These are phyloP conservation scores for Flaveria floridana DNA, from an alignment of 140 eudicot species.

Conservation along the genomic window DNA sequence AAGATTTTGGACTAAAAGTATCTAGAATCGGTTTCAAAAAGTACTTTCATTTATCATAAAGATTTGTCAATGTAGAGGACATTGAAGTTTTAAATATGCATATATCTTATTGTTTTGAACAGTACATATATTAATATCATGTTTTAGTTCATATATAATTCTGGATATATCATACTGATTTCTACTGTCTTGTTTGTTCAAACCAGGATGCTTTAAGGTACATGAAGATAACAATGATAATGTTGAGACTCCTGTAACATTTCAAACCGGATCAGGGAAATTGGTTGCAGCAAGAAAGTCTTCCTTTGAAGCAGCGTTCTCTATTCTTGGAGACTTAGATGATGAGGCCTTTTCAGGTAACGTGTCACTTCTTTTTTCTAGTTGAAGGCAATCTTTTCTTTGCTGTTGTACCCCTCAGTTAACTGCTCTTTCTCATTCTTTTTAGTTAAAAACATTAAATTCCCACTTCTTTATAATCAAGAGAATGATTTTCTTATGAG, in stretches of 20 bases:
- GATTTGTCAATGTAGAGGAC: neutral
- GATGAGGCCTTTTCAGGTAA: constrained; percentile 35
- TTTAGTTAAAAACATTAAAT: neutral
- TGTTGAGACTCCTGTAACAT: constrained; percentile 35
- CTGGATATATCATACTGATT: constrained; percentile 21
- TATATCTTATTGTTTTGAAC: constrained; percentile 7
- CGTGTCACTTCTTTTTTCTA: neutral
- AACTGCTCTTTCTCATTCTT: constrained; percentile 1
- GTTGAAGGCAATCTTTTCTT: neutral
- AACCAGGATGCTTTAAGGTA: constrained; percentile 43
- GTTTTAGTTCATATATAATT: neutral
- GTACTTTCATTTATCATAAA: constrained; percentile 6
- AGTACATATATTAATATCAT: neutral
- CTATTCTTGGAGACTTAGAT: constrained; percentile 53
- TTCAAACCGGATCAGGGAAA: constrained; percentile 55
- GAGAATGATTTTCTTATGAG: constrained; percentile 1
- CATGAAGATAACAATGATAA: constrained; percentile 39
- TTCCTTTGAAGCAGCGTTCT: constrained; percentile 52
- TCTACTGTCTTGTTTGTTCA: neutral
- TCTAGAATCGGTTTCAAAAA: constrained; percentile 4
- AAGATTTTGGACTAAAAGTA: neutral
- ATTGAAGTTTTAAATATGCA: neutral
- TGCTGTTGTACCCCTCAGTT: neutral
- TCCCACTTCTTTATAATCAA: neutral
- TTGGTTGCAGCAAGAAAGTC: constrained; percentile 46